Base-by-base conservation (phyloP, 106 monocot species). In the Dactylorhiza incarnata region DNA sequence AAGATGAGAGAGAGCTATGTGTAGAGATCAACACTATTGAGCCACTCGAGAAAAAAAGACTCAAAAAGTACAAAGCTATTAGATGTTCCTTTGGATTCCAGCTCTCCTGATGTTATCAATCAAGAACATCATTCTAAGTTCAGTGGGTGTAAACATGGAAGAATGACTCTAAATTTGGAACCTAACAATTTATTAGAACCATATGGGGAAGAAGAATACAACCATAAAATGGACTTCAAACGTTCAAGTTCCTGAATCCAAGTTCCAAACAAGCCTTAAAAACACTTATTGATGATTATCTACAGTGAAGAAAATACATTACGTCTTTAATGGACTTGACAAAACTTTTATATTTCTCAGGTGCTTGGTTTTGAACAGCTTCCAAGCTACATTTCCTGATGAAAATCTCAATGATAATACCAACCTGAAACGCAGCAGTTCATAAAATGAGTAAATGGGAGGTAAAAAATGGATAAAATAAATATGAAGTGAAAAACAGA, bases 351-450 rank as follows among this genome's bases (percentile, higher is more conserved):
- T 29, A 29, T 3, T 37, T 37, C 37, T 37, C 37, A 37, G 37
- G 37, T 37, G 37, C 37, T 37, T 3, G 3, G 37, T 37, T 37
- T 3, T 37, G 37, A 37, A 37, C 37, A 37, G 37, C 37, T 37
- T 37, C 37, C 37, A 37, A 37, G 3, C 37, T 37, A 37, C 37
- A 37, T 37, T 37, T 37, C 37, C 37, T 37, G 37, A 37, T 37
- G 37, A 37, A 37, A 37, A 37, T 37, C 37, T 37, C 37, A 37
- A 37, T 37, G 37, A 37, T 37, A 20, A 95, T 84, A 62, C 95
- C 92, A 24, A 90, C 90, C 97, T 99, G 86, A 52, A 70, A 71
- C 45, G 10, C 69, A 26, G 46, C n/a, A 51, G 45, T 23, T 76
- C 48, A 10, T 66, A n/a, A 58, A 56, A 68, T 3, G 22, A 65